These are phyloP conservation scores for Coemansia sp. DNA, from an alignment of 192 early-diverging fungal species.

Conservation along the genomic window DNA sequence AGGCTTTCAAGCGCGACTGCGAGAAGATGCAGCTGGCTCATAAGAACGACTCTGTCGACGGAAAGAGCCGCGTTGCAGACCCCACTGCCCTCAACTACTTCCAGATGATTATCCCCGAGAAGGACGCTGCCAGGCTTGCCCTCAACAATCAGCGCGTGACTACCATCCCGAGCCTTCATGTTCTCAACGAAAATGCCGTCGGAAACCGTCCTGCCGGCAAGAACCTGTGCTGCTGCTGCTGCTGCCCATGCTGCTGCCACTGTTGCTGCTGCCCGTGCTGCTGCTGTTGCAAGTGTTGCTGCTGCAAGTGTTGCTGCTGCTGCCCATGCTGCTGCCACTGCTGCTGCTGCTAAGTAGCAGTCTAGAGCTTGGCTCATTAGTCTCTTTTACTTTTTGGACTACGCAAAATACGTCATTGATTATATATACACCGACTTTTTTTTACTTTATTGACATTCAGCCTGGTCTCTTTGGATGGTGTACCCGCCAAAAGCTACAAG, in stretches of 20 bases:
- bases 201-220: slow-evolving; percentile 45
- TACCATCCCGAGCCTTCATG: not conserved
- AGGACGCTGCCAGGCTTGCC: slow-evolving; percentile 12
- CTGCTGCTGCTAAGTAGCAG: slow-evolving; percentile 24
- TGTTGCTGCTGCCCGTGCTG: slow-evolving; percentile 39
- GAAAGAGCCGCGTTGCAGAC: slow-evolving; percentile 39
- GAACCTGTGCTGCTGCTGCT: slow-evolving; percentile 50
- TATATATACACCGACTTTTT: not conserved
- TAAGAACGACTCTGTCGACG: slow-evolving; percentile 12
- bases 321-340: slow-evolving; percentile 33
- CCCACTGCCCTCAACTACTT: slow-evolving; percentile 29
- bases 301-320: slow-evolving; percentile 31
- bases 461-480: not conserved
- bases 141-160: slow-evolving; percentile 17
- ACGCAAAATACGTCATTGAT: not conserved
- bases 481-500: not conserved
- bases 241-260: slow-evolving; percentile 34
- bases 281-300: slow-evolving; percentile 34
- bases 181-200: slow-evolving; percentile 16
- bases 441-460: not conserved
- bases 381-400: not conserved
- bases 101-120: slow-evolving; percentile 29
- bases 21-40: slow-evolving; percentile 30
- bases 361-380: not conserved
- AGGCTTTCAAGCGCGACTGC: slow-evolving; percentile 42